Conservation (phyloP, 495 filamentous ascomycete genomes). For the Lasiosphaeria ovina region DNA sequence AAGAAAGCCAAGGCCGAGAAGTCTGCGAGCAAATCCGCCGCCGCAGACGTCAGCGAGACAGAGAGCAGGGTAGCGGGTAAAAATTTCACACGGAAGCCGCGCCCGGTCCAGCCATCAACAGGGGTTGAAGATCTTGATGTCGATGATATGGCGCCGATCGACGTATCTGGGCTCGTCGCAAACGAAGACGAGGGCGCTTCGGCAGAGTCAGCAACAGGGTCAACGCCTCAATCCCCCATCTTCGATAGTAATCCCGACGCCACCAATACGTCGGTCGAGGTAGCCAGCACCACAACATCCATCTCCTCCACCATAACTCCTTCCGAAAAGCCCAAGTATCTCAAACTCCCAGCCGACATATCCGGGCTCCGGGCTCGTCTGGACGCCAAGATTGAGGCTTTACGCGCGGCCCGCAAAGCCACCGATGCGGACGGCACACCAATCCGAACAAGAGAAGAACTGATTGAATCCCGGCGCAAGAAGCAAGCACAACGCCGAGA, state of each 20-base stretch:
- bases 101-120: conserved; percentile 18
- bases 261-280: conserved; percentile 40
- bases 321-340: conserved; percentile 52
- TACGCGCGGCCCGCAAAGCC: conserved; percentile 79
- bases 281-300: conserved; percentile 65
- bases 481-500: conserved; percentile 83
- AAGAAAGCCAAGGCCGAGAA: conserved; percentile 22
- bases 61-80: not conserved
- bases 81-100: not conserved
- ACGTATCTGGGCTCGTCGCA: conserved; percentile 43
- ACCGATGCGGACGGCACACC: conserved; percentile 75
- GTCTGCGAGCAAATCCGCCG: conserved; percentile 7
- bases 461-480: conserved; percentile 81
- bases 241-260: conserved; percentile 52
- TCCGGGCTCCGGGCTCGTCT: conserved; percentile 71
- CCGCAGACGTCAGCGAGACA: conserved; percentile 7
- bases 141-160: conserved; percentile 40
- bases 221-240: conserved; percentile 58
- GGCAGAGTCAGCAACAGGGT: conserved; percentile 45
- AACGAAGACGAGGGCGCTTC: conserved; percentile 47
- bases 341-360: conserved; percentile 59
- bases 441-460: conserved; percentile 77
- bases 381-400: conserved; percentile 72
- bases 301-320: conserved; percentile 67
- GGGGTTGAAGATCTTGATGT: conserved; percentile 22